A percentile compares a stretch with the other conserved stretches of the same genome.
These are phyloP conservation scores for Vanderwaltozyma yarrowii DNA, from an alignment of 805 yeast species.

Conservation along the genomic window DNA sequence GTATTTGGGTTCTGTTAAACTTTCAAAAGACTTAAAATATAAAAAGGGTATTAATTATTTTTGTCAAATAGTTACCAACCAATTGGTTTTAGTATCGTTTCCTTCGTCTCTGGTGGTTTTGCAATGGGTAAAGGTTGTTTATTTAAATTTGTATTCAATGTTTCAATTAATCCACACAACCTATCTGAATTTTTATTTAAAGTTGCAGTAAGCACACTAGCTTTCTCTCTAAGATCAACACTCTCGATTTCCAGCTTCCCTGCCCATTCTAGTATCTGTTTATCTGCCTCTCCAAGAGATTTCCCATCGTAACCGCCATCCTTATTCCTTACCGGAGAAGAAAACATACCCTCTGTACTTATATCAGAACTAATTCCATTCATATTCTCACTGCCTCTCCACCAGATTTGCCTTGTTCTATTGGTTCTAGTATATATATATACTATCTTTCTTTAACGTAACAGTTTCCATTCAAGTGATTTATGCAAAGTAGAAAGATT, in stretches of 20 bases:
- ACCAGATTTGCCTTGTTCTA: no score
- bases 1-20: no score
- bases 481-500: no score
- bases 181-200: slow-evolving; percentile 10
- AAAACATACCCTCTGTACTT: slow-evolving; percentile 2
- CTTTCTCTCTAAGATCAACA: slow-evolving; percentile 32
- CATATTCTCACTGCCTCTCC: background rate
- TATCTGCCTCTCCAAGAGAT: slow-evolving; percentile 13
- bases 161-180: background rate
- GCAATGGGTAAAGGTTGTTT: background rate
- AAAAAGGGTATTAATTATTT: no score
- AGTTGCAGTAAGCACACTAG: slow-evolving; percentile 11
- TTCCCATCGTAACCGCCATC: background rate
- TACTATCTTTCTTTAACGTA: no score
- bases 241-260: slow-evolving; percentile 41
- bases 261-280: slow-evolving; percentile 39
- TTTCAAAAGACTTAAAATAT: no score
- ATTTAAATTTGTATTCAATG: background rate
- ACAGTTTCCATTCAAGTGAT: no score
- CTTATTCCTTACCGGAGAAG: slow-evolving; percentile 1
- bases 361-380: background rate
- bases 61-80: no score
- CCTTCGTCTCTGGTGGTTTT: no score
- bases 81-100: no score
- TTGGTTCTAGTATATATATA: no score